phyloP scores from a whole-genome alignment of 192 early-diverging fungal species.

The Coemansia sp. region DNA sequence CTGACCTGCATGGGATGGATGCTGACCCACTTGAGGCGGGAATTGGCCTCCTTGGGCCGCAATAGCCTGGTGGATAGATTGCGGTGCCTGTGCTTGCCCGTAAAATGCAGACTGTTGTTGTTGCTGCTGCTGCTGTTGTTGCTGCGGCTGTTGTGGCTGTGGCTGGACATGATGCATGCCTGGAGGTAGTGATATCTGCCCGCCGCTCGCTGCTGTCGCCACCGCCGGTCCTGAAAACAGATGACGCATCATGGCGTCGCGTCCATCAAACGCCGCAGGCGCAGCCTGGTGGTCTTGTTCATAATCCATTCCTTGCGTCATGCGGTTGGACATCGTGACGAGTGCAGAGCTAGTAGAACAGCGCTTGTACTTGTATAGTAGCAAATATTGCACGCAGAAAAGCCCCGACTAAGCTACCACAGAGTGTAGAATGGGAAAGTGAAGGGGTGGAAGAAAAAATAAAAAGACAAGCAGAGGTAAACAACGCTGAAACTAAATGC shows the following conservation, averaged over 20 bases:
- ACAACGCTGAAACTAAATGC: no score
- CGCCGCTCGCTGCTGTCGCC: conserved; percentile 13
- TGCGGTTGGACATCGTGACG: conserved; percentile 36
- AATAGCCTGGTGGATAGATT: conserved; percentile 41
- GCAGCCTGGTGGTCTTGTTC: conserved; percentile 34
- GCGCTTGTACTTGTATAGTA: no score
- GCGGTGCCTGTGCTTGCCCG: conserved; percentile 12
- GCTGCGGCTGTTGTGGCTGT: conserved; percentile 28
- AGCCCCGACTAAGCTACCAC: background rate
- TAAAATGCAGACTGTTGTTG: conserved; percentile 24
- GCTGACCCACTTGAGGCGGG: background rate
- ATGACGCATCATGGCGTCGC: conserved; percentile 48
- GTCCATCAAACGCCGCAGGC: conserved; percentile 16
- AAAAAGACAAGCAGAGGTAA: no score
- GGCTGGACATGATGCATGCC: conserved; percentile 12
- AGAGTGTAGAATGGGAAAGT: no score
- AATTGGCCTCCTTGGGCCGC: conserved; percentile 3
- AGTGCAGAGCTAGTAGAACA: background rate
- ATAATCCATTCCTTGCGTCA: conserved; percentile 48
- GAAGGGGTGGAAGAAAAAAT: no score
- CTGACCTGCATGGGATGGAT: conserved; percentile 17
- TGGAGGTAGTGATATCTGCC: conserved; percentile 8
- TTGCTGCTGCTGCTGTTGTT: conserved; percentile 18
- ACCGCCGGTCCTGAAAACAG: conserved; percentile 32
- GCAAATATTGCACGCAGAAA: conserved; percentile 1